phyloP scores from a whole-genome alignment of 108 stramenopile genomes.

The Parmales sp. region DNA sequence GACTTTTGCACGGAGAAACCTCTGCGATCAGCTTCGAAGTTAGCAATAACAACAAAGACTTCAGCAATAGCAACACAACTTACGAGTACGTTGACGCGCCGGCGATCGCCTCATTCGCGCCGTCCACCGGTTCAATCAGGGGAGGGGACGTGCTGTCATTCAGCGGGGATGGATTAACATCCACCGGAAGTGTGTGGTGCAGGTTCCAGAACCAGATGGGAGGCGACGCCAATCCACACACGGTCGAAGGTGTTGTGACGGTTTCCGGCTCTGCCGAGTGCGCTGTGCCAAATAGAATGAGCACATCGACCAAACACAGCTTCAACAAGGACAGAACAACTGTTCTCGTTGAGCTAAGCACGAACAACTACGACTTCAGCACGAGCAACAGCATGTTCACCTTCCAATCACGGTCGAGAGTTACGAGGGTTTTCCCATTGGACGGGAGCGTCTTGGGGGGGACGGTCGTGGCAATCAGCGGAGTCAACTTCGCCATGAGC shows the following conservation, averaged over 20 bases:
- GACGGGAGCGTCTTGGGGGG: conserved; percentile 27
- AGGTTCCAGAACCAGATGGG: neutral
- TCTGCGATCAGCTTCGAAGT: neutral
- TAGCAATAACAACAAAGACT: conserved; percentile 5
- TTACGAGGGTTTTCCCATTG: conserved; percentile 18
- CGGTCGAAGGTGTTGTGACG: no score
- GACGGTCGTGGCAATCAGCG: conserved; percentile 17
- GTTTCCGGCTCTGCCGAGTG: neutral
- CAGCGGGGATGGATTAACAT: neutral
- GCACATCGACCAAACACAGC: neutral
- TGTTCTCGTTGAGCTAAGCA: conserved; percentile 33
- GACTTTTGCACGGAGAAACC: neutral
- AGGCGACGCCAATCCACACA: no score
- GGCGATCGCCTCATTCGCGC: neutral
- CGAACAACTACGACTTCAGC: conserved; percentile 30
- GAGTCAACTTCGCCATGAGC: conserved; percentile 23
- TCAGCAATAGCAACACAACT: neutral
- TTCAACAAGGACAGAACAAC: no score
- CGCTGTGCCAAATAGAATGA: neutral
- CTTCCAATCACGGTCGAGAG: conserved; percentile 17
- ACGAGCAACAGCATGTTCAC: conserved; percentile 13
- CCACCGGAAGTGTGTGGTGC: neutral
- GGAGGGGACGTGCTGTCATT: neutral
- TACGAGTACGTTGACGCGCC: neutral
- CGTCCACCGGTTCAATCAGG: neutral